Evolutionary conservation across 2,329 filamentous ascomycete species (phyloP).

Genomic region (Neophaeococcomyces mojaviensis): DNA sequence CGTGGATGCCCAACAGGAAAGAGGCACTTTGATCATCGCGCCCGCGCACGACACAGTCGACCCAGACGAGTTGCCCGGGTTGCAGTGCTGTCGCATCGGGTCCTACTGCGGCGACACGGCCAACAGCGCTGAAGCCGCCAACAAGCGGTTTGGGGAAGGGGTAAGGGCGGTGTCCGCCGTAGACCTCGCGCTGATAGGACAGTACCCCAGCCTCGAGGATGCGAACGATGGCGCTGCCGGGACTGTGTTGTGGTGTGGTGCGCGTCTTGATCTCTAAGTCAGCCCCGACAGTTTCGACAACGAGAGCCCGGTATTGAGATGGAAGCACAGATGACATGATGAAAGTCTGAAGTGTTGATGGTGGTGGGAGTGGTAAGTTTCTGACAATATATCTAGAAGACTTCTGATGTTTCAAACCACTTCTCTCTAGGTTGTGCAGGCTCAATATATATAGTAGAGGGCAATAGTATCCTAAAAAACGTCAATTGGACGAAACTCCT

Average conservation of each 20-base stretch:
- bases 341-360: too few relatives aligned
- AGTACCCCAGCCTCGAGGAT: constrained; percentile 33
- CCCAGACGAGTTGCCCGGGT: constrained; percentile 33
- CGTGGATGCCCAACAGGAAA: constrained; percentile 26
- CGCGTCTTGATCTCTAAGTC: too few relatives aligned
- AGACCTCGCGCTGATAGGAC: constrained; percentile 35
- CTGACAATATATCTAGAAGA: too few relatives aligned
- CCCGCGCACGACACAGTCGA: constrained; percentile 30
- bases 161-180: constrained; percentile 30
- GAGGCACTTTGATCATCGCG: constrained; percentile 37
- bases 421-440: too few relatives aligned
- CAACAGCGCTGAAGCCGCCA: constrained; percentile 31
- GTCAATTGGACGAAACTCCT: too few relatives aligned
- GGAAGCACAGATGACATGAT: too few relatives aligned
- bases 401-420: too few relatives aligned
- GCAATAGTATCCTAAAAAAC: too few relatives aligned
- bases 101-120: constrained; percentile 30
- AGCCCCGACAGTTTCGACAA: too few relatives aligned
- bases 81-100: constrained; percentile 31
- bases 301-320: too few relatives aligned
- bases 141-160: constrained; percentile 31
- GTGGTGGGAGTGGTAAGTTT: too few relatives aligned
- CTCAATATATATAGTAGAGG: too few relatives aligned
- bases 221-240: constrained; percentile 35
- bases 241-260: constrained; percentile 28